Conservation (phyloP, 2,329 filamentous ascomycete genomes). For the Aspergillus terreus region DNA sequence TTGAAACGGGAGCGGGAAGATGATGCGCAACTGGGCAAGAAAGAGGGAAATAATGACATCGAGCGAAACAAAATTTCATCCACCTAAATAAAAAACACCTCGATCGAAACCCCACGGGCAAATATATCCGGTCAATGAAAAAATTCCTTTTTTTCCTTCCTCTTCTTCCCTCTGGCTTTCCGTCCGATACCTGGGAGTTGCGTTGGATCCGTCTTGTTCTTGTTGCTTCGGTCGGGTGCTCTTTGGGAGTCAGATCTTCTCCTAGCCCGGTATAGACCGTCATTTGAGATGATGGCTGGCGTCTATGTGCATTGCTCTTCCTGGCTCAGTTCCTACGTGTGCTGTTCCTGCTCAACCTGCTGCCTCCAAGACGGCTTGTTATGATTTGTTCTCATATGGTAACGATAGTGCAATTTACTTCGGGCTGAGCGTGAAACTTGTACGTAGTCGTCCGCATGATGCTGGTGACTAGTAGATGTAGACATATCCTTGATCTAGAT, state of each 20-base stretch:
- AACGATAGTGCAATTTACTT: constrained; percentile 1
- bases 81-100: not conserved
- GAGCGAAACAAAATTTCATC: not conserved
- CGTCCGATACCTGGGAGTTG: not conserved
- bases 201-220: not conserved
- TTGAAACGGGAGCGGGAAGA: constrained; percentile 23
- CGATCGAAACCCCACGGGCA: not conserved
- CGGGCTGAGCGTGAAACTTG: not conserved
- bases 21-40: not conserved
- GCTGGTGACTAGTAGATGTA: no score
- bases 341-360: not conserved
- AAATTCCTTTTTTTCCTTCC: not conserved
- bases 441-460: no score
- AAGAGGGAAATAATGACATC: not conserved
- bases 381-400: constrained; percentile 2
- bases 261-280: no score
- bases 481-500: no score
- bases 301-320: no score
- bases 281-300: no score
- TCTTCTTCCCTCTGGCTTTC: not conserved
- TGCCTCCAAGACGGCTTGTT: no score
- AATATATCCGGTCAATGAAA: not conserved
- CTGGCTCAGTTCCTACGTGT: no score
- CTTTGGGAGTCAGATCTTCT: no score
- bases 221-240: not conserved